A percentile compares a stretch with the other conserved stretches of the same genome.
phyloP scores from a whole-genome alignment of 176 grass and related monocot genomes.

The bread wheat (Triticum aestivum) region DNA sequence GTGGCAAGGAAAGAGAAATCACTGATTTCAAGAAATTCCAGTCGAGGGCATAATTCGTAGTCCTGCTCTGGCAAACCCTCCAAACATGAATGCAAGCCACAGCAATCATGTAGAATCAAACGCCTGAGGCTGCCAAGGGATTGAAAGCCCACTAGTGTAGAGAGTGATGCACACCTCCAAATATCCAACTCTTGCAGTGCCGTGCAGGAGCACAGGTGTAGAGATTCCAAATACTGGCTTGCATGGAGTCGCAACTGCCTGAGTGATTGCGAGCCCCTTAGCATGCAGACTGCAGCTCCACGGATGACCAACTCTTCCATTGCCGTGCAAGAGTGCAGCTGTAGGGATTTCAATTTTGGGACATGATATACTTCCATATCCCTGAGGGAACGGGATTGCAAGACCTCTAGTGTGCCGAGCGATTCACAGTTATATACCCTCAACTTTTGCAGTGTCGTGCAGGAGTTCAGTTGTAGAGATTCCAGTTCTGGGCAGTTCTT shows the following conservation, averaged over 20 bases:
- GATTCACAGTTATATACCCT: fast-evolving
- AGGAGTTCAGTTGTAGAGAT: background rate
- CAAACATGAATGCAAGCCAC: background rate
- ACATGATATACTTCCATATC: too few relatives aligned
- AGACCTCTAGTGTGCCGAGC: background rate
- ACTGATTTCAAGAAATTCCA: background rate
- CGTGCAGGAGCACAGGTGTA: too few relatives aligned
- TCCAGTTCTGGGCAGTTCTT: fast-evolving
- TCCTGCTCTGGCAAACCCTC: background rate
- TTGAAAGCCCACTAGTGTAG: background rate
- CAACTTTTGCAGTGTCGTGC: background rate
- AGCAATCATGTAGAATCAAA: fast-evolving
- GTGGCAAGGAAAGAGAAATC: background rate
- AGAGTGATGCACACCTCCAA: background rate
- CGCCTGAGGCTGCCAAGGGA: background rate
- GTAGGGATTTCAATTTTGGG: too few relatives aligned
- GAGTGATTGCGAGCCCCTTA: too few relatives aligned
- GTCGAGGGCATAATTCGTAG: background rate
- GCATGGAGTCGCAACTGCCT: too few relatives aligned
- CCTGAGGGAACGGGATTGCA: too few relatives aligned
- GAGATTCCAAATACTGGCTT: too few relatives aligned
- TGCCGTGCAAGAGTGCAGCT: background rate
- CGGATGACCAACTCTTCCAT: too few relatives aligned
- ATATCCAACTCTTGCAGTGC: background rate
- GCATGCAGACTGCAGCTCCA: too few relatives aligned